Evolutionary conservation across 176 grass and related monocot species (phyloP).

Genomic region (Metroxylon sagu): DNA sequence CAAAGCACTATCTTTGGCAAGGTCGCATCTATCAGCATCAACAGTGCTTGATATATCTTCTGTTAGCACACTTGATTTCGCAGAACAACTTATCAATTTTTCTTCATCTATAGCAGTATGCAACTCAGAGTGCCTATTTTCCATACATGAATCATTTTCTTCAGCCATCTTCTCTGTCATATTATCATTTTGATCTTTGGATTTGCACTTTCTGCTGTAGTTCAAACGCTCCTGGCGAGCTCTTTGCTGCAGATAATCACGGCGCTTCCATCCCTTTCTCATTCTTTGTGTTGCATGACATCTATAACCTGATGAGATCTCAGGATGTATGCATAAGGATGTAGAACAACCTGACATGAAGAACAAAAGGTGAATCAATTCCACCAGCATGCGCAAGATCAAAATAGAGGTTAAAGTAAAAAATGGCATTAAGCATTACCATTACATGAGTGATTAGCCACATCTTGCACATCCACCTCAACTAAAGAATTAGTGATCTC

Average conservation of each 20-base stretch:
- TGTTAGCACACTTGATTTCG: constrained; percentile 37
- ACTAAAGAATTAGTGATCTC: constrained; percentile 29
- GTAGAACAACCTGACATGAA: constrained; percentile 14
- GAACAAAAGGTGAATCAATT: neutral
- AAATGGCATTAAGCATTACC: neutral
- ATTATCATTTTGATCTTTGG: constrained; percentile 49
- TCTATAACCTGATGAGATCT: constrained; percentile 41
- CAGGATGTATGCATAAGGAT: constrained; percentile 21
- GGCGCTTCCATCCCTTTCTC: constrained; percentile 75
- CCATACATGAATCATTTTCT: constrained; percentile 32
- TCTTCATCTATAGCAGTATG: constrained; percentile 25
- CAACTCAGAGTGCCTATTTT: constrained; percentile 28
- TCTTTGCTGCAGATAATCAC: constrained; percentile 59
- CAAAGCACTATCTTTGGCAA: constrained; percentile 38
- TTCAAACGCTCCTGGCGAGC: constrained; percentile 82
- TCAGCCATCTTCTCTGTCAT: constrained; percentile 83
- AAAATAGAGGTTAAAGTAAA: neutral
- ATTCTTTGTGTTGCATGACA: constrained; percentile 42
- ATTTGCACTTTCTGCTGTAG: constrained; percentile 58
- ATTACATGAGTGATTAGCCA: constrained; percentile 16
- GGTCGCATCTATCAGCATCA: constrained; percentile 32
- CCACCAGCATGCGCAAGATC: neutral
- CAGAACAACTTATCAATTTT: constrained; percentile 23
- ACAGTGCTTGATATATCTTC: constrained; percentile 43
- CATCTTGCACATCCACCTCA: constrained; percentile 8